A percentile compares a stretch with the other conserved stretches of the same genome.
phyloP scores from a whole-genome alignment of 345 rosid species.

The Corymbia maculata region DNA sequence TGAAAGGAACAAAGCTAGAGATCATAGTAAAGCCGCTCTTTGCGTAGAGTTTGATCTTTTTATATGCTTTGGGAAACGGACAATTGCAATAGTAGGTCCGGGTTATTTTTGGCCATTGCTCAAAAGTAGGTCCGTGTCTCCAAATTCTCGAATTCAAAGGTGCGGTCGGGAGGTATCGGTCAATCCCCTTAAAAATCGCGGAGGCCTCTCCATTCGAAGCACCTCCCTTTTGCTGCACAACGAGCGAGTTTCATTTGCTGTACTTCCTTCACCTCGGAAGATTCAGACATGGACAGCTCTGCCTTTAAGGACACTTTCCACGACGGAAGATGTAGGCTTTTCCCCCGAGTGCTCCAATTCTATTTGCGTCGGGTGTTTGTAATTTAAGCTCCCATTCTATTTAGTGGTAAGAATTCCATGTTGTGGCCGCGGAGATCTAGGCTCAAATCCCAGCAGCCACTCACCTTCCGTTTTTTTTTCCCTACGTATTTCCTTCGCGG shows the following conservation, averaged over 20 bases:
- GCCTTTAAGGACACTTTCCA: not conserved
- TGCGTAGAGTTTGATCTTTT: not conserved
- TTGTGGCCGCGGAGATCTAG: conserved; percentile 86
- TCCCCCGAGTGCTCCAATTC: not conserved
- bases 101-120: not conserved
- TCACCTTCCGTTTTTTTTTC: not conserved
- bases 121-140: not conserved
- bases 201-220: not conserved
- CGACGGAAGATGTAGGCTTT: not conserved
- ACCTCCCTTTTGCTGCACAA: not conserved
- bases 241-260: not conserved
- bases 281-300: not conserved
- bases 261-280: not conserved
- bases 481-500: not conserved
- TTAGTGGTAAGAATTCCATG: conserved; percentile 72
- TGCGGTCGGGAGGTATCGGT: not conserved
- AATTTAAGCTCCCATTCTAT: too few species aligned
- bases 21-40: not conserved
- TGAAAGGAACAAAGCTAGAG: not conserved
- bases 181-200: not conserved
- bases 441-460: conserved; percentile 88
- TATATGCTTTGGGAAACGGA: not conserved
- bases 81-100: not conserved
- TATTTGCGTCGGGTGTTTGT: too few species aligned
- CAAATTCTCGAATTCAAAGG: not conserved